phyloP scores from a whole-genome alignment of 2,329 filamentous ascomycete genomes.

The Volutella citrinella region DNA sequence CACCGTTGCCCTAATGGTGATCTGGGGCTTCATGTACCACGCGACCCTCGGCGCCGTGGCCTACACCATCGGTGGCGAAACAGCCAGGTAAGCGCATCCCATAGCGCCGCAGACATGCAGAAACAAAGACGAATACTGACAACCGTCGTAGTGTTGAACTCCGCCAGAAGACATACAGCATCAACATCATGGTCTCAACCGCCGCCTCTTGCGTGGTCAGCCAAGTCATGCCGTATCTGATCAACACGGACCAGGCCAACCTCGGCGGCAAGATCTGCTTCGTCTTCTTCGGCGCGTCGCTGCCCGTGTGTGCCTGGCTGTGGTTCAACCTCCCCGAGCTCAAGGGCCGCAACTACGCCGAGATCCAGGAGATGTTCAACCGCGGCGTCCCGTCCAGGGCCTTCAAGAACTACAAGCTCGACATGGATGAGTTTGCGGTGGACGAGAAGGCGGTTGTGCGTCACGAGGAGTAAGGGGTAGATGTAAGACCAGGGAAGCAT shows the following conservation, averaged over 20 bases:
- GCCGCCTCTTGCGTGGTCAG: conserved; percentile 27
- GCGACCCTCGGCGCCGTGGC: conserved; percentile 27
- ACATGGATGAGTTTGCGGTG: no score
- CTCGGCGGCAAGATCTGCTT: conserved; percentile 32
- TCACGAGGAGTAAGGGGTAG: no score
- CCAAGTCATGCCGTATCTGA: conserved; percentile 29
- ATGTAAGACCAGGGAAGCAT: no score
- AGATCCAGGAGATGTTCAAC: conserved; percentile 18
- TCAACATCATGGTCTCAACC: conserved; percentile 31
- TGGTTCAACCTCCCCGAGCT: conserved; percentile 36
- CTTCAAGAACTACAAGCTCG: no score
- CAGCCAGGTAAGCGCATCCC: conserved; percentile 16
- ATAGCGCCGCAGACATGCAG: no score
- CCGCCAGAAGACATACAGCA: conserved; percentile 31
- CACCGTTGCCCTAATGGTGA: conserved; percentile 26
- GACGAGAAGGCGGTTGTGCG: no score
- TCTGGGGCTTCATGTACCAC: conserved; percentile 28
- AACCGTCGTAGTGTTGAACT: conserved; percentile 26
- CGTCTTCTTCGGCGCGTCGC: conserved; percentile 27
- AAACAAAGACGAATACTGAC: not conserved
- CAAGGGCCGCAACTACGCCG: conserved; percentile 20
- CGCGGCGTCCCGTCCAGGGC: no score
- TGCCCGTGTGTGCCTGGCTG: conserved; percentile 29
- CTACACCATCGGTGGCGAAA: conserved; percentile 29
- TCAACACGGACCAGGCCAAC: conserved; percentile 27